Evolutionary conservation across 2,329 filamentous ascomycete species (phyloP), one percentile per base, ranked within the genome.

Genomic region (Fusarium sp.): DNA sequence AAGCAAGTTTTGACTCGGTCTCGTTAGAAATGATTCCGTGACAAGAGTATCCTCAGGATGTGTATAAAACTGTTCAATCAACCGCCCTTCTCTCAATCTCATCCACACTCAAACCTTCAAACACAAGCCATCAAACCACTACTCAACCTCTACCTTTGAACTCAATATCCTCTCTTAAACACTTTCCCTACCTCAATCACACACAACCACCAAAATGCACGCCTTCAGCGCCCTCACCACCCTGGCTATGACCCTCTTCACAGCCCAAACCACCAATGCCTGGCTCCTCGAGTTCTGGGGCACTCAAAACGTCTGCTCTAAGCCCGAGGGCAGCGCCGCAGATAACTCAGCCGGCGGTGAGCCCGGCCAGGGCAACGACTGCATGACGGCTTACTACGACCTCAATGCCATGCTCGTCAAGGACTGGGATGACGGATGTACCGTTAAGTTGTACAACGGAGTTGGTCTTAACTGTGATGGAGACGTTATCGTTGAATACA

Each of bases 251-350:
- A 23, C 57, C 21, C 62, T 65, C 11, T 48, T 65, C 31, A n/a
- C 51, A 14, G 57, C 62, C 7, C 62, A 65, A 41, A 45, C 57
- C 12, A 43, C 62, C 44, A 65, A 65, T 7, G 62, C 57, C 19
- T 65, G 62, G 62, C 62, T 61, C 12, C 23, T 65, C 5, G 62
- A 65, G 37, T 65, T 65, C 21, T 65, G 62, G 62, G 62, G 57
- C n/a, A 65, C 62, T 4, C 62, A 65, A 23, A 65, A 61, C 11
- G 31, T n/a, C 13, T 65, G 62, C 39, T 41, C 58, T 8, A 58
- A 58, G 54, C 54, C 54, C 6, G 12, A 23, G 19, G 54, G 54
- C 8, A 58, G 54, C 18, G 54, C 46, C 14, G 54, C 54, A 14
- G 62, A 65, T 8, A 65, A 10, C 50, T 30, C 34, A 18, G 62